Evolutionary conservation across 208 protist species (phyloP).

Genomic region (Phytomonas francai): DNA sequence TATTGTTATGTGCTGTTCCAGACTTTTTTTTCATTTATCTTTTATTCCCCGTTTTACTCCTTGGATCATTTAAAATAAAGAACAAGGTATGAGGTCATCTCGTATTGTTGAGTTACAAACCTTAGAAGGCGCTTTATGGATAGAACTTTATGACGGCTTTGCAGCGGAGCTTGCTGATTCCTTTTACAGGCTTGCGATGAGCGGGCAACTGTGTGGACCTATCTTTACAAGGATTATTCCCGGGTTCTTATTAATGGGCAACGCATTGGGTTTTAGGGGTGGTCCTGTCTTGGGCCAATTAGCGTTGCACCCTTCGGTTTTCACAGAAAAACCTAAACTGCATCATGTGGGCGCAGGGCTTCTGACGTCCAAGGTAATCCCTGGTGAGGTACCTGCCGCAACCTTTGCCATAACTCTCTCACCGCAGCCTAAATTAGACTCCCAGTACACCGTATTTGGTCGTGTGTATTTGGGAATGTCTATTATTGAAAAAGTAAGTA

Average conservation of each 20-base stretch:
- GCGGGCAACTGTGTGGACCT: slow-evolving; percentile 37
- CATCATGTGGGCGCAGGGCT: slow-evolving; percentile 56
- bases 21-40: background rate
- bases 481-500: slow-evolving; percentile 24
- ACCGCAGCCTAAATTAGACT: slow-evolving; percentile 46
- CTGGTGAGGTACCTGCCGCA: slow-evolving; percentile 16
- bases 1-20: background rate
- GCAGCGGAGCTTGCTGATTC: slow-evolving; percentile 13
- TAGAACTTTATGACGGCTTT: slow-evolving; percentile 47
- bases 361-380: slow-evolving; percentile 19
- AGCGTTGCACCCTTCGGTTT: background rate
- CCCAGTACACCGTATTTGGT: slow-evolving; percentile 43
- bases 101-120: slow-evolving; percentile 44
- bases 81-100: background rate
- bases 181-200: slow-evolving; percentile 35
- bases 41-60: background rate
- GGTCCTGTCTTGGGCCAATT: background rate
- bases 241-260: slow-evolving; percentile 24
- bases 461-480: slow-evolving; percentile 43
- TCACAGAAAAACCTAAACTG: slow-evolving; percentile 1
- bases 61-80: background rate
- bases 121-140: slow-evolving; percentile 24
- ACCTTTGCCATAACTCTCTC: slow-evolving; percentile 42
- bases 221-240: slow-evolving; percentile 26
- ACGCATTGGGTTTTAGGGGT: background rate